Evolutionary conservation across 306 rosid genomes (phyloP).

Genomic region (Castanea mollissima): DNA sequence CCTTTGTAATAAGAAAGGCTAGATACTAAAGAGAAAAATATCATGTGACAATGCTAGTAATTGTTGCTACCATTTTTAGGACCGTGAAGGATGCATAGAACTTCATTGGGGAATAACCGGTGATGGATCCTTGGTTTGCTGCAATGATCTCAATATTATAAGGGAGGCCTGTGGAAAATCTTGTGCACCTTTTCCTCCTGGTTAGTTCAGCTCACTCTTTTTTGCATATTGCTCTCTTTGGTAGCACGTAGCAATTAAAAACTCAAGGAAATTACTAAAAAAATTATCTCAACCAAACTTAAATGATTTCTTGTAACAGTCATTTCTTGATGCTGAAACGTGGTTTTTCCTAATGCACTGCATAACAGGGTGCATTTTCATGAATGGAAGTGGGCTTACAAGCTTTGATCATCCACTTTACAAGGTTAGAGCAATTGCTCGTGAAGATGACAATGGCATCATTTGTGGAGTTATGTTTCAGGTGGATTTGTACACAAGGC

Average conservation of each 20-base stretch:
- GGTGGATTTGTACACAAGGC: conserved; percentile 49
- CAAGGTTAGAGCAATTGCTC: conserved; percentile 41
- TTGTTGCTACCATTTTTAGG: conserved; percentile 29
- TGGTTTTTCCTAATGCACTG: not conserved
- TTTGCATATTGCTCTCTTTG: not conserved
- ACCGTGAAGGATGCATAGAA: conserved; percentile 52
- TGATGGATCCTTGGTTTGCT: conserved; percentile 61
- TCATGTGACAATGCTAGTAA: not conserved
- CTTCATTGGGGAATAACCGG: conserved; percentile 53
- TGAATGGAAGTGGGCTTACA: conserved; percentile 46
- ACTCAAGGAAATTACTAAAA: no score
- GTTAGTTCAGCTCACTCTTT: conserved; percentile 25
- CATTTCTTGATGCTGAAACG: not conserved
- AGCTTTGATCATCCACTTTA: conserved; percentile 64
- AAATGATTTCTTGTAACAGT: not conserved
- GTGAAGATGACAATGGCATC: conserved; percentile 48
- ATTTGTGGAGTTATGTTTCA: conserved; percentile 48
- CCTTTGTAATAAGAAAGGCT: no score
- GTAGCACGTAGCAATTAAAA: no score
- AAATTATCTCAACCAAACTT: not conserved
- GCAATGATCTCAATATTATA: conserved; percentile 34
- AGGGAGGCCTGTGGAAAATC: conserved; percentile 53
- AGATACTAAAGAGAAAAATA: not conserved
- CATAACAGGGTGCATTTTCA: conserved; percentile 56
- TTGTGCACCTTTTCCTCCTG: conserved; percentile 52